Evolutionary conservation across 164 flowering plant species (phyloP), one percentile per base, ranked within the genome.

Genomic region (Hamamelis virginiana): DNA sequence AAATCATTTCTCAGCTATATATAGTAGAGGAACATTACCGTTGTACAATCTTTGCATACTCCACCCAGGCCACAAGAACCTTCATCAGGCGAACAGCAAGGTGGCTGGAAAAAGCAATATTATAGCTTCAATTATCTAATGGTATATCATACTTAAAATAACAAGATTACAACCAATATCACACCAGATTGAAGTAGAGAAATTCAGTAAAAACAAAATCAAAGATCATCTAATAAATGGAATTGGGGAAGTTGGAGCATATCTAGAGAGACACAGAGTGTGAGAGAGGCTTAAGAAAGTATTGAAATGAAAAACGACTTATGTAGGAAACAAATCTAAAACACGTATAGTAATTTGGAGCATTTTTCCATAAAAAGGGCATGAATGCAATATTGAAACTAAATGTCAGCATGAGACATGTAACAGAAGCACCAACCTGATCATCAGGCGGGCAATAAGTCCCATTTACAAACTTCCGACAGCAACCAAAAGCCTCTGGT

Each of bases 401-500:
- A 33, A 33, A 33, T 33, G 41, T 33, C 6, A 2, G 41, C 2
- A 33, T 33, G 41, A 33, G 6, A 33, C 6, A 33, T 33, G 41
- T 33, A 33, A 6, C 41, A 33, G 41, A 33, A 33, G 41, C 41
- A 58, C 33, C 63, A 6, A 91, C 98, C 98, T 96, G 99, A 78
- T 96, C 99, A 89, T 90, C 88, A 45, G 98, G 99, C 11, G 99
- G 98, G 55, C 99, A 96, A 66, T 86, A 96, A 70, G 74, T 91
- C 70, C 90, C 95, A 89, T 96, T 93, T 47, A 84, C 82, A 65
- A 90, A 96, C 78, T 91, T 93, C 65, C 99, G 83, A 64, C 99
- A 93, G 82, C 99, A 96, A 50, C 97, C 98, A 85, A 96, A 96
- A 63, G 99, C 99, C 81, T 96, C 98, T 23, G 99, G 98, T 56